Conservation (phyloP, 1,139 yeast species). For the Lodderomyces beijingensis region DNA sequence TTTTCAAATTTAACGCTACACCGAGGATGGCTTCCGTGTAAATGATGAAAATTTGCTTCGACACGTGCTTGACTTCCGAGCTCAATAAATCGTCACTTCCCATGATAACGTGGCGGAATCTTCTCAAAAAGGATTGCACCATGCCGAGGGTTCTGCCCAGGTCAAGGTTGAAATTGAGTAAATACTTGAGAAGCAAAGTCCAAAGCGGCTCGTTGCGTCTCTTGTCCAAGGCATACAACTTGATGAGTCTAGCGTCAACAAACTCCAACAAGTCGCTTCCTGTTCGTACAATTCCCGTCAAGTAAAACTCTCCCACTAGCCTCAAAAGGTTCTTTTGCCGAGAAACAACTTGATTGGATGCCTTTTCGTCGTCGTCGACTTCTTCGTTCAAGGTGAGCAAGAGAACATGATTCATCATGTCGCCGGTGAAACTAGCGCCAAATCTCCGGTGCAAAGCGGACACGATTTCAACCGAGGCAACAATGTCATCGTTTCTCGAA, state of each 20-base stretch:
- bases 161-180: slow-evolving; percentile 46
- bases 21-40: slow-evolving; percentile 47
- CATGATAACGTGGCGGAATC: slow-evolving; percentile 32
- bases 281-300: slow-evolving; percentile 54
- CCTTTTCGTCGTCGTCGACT: slow-evolving; percentile 33
- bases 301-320: slow-evolving; percentile 57
- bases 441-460: slow-evolving; percentile 80
- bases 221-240: slow-evolving; percentile 17
- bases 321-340: slow-evolving; percentile 51
- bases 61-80: slow-evolving; percentile 12
- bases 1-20: slow-evolving; percentile 31
- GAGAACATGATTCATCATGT: slow-evolving; percentile 46
- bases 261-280: slow-evolving; percentile 31
- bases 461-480: slow-evolving; percentile 62
- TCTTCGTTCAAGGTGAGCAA: slow-evolving; percentile 32
- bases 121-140: slow-evolving; percentile 49
- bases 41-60: slow-evolving; percentile 34
- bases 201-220: slow-evolving; percentile 35
- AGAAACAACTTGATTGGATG: slow-evolving; percentile 35
- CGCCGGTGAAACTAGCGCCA: slow-evolving; percentile 47
- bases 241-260: slow-evolving; percentile 20
- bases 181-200: slow-evolving; percentile 49
- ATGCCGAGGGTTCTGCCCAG: slow-evolving; percentile 45
- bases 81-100: slow-evolving; percentile 13
- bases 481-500: slow-evolving; percentile 54